Base-by-base conservation (phyloP, 106 monocot genomes). In the Dioscorea alata region DNA sequence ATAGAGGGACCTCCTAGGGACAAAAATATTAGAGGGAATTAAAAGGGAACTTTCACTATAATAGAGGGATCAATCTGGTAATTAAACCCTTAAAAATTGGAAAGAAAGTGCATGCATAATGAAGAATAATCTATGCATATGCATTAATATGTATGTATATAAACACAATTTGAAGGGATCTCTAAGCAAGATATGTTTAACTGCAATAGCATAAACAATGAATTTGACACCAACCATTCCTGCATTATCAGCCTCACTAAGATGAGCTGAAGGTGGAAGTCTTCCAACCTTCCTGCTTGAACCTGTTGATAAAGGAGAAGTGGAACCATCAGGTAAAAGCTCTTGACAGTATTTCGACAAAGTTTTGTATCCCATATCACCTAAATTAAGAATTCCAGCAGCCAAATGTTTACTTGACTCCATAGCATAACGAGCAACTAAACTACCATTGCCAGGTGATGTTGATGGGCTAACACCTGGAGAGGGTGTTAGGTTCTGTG, bases 361-460 rank as follows among this genome's bases (percentile, higher is more conserved):
- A 15, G 91, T 97, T 71, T 89, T 97, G 58, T 89, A 92, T 51
- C 92, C 86, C 89, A 86, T 92, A 60, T 97, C 96, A 64, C 96
- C 89, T 49, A 96, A 75, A 79, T 86, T 89, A 32, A 92, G 79
- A 66, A 97, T 82, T 63, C 96, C 96, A 78, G 86, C 80, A 75
- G 97, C 97, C 57, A 99, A 72, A 18, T 90, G 92, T 76, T 99
- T 99, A 60, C 89, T 99, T 16, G 92, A 92, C 71, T 99, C 97
- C 89, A 99, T 85, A 32, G 97, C 97, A 85, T 99, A 99, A 51
- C 92, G 86, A 75, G 96, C 92, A 83, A 97, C 92, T 61, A 97
- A 84, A 60, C 67, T 89, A 17, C 96, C 92, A 79, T 69, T 87
- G 49, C 92, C 68, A 54, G 96, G 96, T 54, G 92, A 92, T 54